These are phyloP conservation scores for Dictyostelium intermedium DNA, from an alignment of 78 protist species.

Conservation along the genomic window DNA sequence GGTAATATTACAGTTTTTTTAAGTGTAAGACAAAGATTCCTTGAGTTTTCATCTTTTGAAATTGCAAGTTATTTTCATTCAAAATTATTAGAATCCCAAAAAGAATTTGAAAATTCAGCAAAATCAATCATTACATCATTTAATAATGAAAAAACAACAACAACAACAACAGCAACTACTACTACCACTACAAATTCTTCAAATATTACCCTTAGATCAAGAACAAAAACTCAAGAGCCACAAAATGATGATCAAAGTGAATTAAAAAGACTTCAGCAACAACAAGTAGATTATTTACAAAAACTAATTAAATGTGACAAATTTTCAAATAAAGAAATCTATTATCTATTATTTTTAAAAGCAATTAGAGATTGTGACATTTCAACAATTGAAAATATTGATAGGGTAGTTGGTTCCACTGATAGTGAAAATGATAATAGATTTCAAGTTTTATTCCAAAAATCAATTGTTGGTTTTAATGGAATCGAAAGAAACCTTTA, in stretches of 20 bases:
- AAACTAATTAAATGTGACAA: not conserved
- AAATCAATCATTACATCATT: not conserved
- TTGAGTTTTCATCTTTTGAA: not conserved
- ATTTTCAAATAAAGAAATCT: not conserved
- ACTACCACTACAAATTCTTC: no score
- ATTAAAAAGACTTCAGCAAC: no score
- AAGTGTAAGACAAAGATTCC: not conserved
- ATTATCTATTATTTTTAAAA: not conserved
- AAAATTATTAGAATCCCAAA: not conserved
- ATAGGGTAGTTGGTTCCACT: not conserved
- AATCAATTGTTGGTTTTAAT: no score
- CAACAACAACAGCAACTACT: no score
- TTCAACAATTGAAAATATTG: not conserved
- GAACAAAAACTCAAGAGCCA: no score
- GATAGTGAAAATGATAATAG: not conserved
- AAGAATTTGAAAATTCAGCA: not conserved
- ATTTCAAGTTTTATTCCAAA: not conserved
- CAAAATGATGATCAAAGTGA: no score
- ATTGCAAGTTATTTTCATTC: not conserved
- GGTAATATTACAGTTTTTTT: not conserved
- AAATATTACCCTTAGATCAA: no score
- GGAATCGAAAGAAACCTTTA: not conserved
- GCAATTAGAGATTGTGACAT: not conserved
- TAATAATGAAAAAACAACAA: not conserved
- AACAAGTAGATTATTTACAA: no score